phyloP scores from a whole-genome alignment of 257 asterid species.

The Solanum tarapatanum region DNA sequence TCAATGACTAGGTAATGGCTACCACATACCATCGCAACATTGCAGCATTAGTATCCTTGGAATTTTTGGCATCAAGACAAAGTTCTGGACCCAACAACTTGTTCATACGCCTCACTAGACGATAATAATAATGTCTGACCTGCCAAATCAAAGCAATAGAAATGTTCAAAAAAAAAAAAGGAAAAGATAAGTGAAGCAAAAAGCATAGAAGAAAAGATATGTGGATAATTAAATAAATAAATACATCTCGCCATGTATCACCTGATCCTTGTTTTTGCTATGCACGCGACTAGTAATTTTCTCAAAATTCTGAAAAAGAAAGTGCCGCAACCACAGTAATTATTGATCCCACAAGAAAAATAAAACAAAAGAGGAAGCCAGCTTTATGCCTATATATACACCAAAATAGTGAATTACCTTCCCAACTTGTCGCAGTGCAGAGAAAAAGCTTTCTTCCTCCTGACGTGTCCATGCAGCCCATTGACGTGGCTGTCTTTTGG shows the following conservation, averaged over 20 bases:
- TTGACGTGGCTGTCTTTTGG: constrained; percentile 76
- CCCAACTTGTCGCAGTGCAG: constrained; percentile 95
- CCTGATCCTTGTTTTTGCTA: constrained; percentile 99
- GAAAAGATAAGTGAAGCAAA: constrained; percentile 8
- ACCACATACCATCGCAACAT: constrained; percentile 85
- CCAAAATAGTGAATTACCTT: constrained; percentile 43
- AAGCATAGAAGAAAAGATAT: not conserved
- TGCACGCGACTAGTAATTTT: constrained; percentile 87
- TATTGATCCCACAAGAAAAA: not conserved
- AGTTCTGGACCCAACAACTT: constrained; percentile 94
- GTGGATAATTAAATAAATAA: not conserved
- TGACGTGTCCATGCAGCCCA: constrained; percentile 99
- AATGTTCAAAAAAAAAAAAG: not conserved
- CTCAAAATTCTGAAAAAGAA: constrained; percentile 68
- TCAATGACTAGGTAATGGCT: not conserved
- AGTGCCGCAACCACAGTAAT: constrained; percentile 5
- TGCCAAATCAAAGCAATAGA: constrained; percentile 17
- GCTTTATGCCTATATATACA: constrained; percentile 3
- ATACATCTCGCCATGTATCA: constrained; percentile 2
- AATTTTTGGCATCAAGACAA: constrained; percentile 89
- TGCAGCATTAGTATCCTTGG: constrained; percentile 91
- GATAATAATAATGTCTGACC: constrained; percentile 96
- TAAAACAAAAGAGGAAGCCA: not conserved
- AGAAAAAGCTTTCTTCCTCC: constrained; percentile 93
- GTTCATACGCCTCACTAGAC: constrained; percentile 98